Evolutionary conservation across 2,329 filamentous ascomycete species (phyloP).

Genomic region (Phaeosphaeriaceae sp.): DNA sequence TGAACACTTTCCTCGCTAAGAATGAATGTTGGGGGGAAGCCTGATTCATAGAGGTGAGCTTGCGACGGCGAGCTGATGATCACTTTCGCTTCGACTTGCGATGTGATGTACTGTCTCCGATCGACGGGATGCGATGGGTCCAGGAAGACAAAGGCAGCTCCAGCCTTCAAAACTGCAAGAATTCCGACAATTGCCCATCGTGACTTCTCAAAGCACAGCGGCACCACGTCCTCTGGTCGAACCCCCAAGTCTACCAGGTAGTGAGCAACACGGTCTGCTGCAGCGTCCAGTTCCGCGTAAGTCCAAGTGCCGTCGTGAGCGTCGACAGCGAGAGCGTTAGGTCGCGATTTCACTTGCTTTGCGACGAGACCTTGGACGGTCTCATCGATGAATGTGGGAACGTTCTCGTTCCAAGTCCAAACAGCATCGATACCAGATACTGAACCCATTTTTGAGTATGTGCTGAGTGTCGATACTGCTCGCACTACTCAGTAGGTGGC

Average conservation of each 20-base stretch:
- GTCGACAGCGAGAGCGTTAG: slow-evolving; percentile 27
- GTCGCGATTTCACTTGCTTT: slow-evolving; percentile 13
- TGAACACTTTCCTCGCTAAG: slow-evolving; percentile 51
- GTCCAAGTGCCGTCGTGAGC: slow-evolving; percentile 36
- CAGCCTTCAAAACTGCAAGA: slow-evolving; percentile 52
- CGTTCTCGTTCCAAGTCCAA: slow-evolving; percentile 18
- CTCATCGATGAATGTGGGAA: slow-evolving; percentile 12
- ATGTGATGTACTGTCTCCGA: slow-evolving; percentile 40
- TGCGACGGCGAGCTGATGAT: slow-evolving; percentile 38
- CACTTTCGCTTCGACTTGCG: slow-evolving; percentile 13
- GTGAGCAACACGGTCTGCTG: slow-evolving; percentile 19
- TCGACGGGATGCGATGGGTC: slow-evolving; percentile 39
- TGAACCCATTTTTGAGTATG: slow-evolving; percentile 13
- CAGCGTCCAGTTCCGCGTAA: slow-evolving; percentile 29
- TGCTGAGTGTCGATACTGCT: not conserved
- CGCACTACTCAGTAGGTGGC: not conserved
- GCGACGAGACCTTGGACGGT: slow-evolving; percentile 26
- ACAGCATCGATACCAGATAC: slow-evolving; percentile 17
- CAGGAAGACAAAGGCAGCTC: slow-evolving; percentile 40
- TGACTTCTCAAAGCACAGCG: slow-evolving; percentile 33
- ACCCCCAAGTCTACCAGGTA: slow-evolving; percentile 14
- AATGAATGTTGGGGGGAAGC: slow-evolving; percentile 13
- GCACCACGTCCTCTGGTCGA: slow-evolving; percentile 16
- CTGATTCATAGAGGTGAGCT: not conserved
- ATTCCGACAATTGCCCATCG: slow-evolving; percentile 42